Conservation (phyloP, 768 basidiomycete species). For the Tremella fuciformis region DNA sequence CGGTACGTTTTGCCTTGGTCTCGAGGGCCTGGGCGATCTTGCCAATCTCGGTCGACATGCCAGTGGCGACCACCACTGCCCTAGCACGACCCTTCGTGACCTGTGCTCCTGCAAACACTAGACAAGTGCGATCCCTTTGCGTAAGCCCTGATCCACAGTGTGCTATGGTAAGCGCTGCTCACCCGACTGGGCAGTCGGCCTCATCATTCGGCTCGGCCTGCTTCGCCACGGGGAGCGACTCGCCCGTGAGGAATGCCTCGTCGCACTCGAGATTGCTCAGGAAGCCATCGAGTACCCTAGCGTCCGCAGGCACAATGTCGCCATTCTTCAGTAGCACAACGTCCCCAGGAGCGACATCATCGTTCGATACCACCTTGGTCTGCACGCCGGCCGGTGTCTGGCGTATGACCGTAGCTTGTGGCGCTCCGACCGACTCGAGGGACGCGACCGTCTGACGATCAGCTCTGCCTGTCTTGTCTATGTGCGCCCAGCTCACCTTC, state of each 20-base stretch:
- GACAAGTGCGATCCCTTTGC: conserved; percentile 36
- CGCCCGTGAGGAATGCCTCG: conserved; percentile 60
- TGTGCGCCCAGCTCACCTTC: conserved; percentile 31
- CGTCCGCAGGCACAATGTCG: conserved; percentile 55
- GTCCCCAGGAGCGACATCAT: conserved; percentile 55
- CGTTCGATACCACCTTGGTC: conserved; percentile 31
- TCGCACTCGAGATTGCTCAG: conserved; percentile 57
- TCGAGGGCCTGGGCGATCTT: conserved; percentile 52
- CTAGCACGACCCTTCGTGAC: conserved; percentile 59
- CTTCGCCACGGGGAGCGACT: conserved; percentile 57
- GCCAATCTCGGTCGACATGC: conserved; percentile 59
- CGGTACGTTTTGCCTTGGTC: conserved; percentile 45
- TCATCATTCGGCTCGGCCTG: conserved; percentile 52
- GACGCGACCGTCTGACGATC: conserved; percentile 50
- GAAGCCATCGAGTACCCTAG: conserved; percentile 54
- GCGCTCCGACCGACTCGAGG: conserved; percentile 53
- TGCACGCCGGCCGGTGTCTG: conserved; percentile 19
- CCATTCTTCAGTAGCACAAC: conserved; percentile 54
- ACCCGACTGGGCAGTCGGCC: conserved; percentile 47
- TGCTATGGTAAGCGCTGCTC: conserved; percentile 6
- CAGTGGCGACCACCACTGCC: conserved; percentile 58
- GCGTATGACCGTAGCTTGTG: conserved; percentile 51
- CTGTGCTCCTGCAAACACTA: conserved; percentile 54
- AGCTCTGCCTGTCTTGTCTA: not conserved
- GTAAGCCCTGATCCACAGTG: not conserved